Base-by-base conservation (phyloP, 345 rosid genomes). In the Eucalyptus paniculata region DNA sequence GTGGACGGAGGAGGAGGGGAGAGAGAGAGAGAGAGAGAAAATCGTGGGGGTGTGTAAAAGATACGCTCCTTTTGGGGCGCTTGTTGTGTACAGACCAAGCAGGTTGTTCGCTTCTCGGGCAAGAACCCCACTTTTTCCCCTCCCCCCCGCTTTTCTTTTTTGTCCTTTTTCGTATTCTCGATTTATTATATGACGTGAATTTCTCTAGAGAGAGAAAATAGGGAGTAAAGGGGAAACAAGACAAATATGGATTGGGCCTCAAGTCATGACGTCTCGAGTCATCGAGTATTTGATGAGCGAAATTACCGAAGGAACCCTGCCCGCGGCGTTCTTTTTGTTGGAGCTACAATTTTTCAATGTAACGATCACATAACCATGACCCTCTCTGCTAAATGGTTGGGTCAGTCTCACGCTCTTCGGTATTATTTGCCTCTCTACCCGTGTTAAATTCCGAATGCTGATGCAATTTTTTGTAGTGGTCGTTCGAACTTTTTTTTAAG, bases 61-160 rank as follows among this genome's bases (percentile, higher is more conserved):
- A 54, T 69, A 88, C 91, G 89, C 90, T 86, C 87, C 88, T 77
- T 90, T 86, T 90, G 86, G 88, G 90, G 90, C 90, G 90, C 88
- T 88, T 90, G 90, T 90, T 86, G 88, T 86, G 91, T 86, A 90
- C 91, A 86, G 86, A 83, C 88, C 87, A 44, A 86, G 90, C 88
- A 85, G 89, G 88, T 44, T 19, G 50, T 53, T 87, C 88, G 80
- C 89, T 88, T 88, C 89, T 28, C 30, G 45, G 28, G 85, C 86
- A 58, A 47, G 91, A 40, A 80, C 91, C 89, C 40, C 24, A 72
- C 80, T 12, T 13, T 30, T 7, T 13, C 49, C 26, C 9, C 2
- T 15, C 21, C 47, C 6, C 6, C 30, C 4, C 1, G 56, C 19
- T 10, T 19, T 32, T 21, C 40, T 13, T 13, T 62, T 23, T 23